Conservation (phyloP, 257 asterid species). For the Plantago ovata region DNA sequence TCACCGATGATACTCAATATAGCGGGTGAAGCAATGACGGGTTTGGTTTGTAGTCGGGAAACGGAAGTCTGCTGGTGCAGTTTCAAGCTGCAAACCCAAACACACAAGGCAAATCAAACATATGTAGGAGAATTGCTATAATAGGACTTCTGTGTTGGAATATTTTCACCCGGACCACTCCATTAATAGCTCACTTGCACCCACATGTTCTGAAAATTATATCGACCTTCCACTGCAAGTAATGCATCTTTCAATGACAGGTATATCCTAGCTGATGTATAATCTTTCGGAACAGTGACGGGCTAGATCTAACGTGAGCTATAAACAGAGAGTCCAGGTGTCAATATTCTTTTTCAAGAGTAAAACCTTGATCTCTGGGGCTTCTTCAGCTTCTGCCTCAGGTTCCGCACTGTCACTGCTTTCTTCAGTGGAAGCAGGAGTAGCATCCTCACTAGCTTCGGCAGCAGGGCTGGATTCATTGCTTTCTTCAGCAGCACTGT, state of each 20-base stretch:
- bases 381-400: constrained; percentile 59
- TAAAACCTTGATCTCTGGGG: constrained; percentile 67
- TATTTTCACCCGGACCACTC: background rate
- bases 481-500: constrained; percentile 36
- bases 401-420: constrained; percentile 41
- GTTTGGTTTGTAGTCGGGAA: constrained; percentile 96
- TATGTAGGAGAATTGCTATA: background rate
- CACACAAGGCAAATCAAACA: constrained; percentile 13
- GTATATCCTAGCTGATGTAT: too few species aligned
- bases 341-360: background rate
- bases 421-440: constrained; percentile 37
- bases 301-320: too few species aligned
- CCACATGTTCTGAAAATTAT: background rate
- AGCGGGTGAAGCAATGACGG: constrained; percentile 95
- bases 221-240: background rate
- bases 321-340: background rate
- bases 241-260: background rate
- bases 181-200: background rate
- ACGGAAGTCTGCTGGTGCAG: constrained; percentile 96
- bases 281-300: too few species aligned
- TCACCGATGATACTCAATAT: constrained; percentile 87
- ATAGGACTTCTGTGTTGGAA: background rate
- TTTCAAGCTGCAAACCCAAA: constrained; percentile 61
- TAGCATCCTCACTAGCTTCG: constrained; percentile 29
- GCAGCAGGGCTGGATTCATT: constrained; percentile 40